phyloP scores from a whole-genome alignment of 768 basidiomycete genomes.

The Phlebiopsis gigantea region DNA sequence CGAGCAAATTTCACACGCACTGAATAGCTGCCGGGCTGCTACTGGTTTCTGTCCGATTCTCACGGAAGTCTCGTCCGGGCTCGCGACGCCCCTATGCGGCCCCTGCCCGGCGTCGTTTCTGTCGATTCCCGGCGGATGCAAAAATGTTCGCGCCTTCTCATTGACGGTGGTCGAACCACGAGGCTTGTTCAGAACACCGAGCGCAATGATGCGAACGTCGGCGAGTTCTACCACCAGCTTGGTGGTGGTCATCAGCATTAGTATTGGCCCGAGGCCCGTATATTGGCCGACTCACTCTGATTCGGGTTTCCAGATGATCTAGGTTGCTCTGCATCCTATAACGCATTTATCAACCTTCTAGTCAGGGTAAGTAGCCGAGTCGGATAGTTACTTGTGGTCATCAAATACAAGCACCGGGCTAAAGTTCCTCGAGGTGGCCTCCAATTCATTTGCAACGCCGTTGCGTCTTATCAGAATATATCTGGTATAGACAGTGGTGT shows the following conservation, averaged over 20 bases:
- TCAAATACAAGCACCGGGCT: constrained; percentile 65
- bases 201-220: constrained; percentile 68
- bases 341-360: background rate
- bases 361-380: background rate
- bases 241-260: constrained; percentile 2
- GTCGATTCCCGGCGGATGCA: constrained; percentile 66
- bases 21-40: background rate
- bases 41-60: background rate
- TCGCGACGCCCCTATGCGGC: background rate
- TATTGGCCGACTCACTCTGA: constrained; percentile 42
- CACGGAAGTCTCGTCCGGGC: background rate
- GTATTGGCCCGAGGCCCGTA: background rate
- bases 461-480: constrained; percentile 74
- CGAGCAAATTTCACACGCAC: background rate
- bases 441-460: constrained; percentile 67
- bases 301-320: constrained; percentile 59
- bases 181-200: constrained; percentile 61
- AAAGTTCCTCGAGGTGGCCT: constrained; percentile 62
- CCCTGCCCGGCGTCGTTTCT: constrained; percentile 14
- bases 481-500: background rate
- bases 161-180: constrained; percentile 55
- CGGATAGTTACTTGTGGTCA: constrained; percentile 60
- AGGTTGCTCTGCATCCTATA: constrained; percentile 63
- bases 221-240: constrained; percentile 66
- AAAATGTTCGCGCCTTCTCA: constrained; percentile 57